Base-by-base conservation (phyloP, 495 filamentous ascomycete species). In the Tuber indicum region DNA sequence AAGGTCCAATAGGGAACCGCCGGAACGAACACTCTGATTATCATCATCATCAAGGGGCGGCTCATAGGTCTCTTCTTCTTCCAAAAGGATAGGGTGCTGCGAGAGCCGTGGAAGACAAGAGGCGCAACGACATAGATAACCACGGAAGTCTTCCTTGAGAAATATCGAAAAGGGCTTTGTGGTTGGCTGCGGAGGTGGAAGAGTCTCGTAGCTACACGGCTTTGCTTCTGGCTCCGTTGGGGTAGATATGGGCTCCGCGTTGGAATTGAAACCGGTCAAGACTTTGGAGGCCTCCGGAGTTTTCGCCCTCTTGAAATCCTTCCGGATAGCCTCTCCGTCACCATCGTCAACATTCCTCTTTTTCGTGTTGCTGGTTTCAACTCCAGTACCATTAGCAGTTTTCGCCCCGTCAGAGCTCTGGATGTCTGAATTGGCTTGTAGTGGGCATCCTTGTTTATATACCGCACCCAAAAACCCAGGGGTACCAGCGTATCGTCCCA, bases 51-150 rank as follows among this genome's bases (percentile, higher is more conserved):
- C 96, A 19, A 97, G 84, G 0, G 94, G 94, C 0, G 95, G 96
- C 77, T 97, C 92, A 85, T 99, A 98, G 42, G 88, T 90, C 5
- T 94, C 92, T 87, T 99, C 96, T 85, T 96, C 93, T 84, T 98
- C 95, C 46, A 97, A 90, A 58, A 99, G 92, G 77, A 95, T 90
- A 0, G 88, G 89, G 86, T 96, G 89, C 0, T 86, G 84, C 1
- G 85, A 84, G 8, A 99, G 89, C 44, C 89, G 86, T 0, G 92
- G 90, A 86, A 92, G 97, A 85, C 93, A 97, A 3, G 86, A 84
- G 58, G 90, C 81, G 84, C 96, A 98, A 78, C 87, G 93, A 86
- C 96, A 99, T 75, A 90, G 82, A 46, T 88, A 86, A 52, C 90
- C 86, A 81, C 94, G 91, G 89, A 97, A 98, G 83, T 88, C 85